Base-by-base conservation (phyloP, 805 yeast species). In the Deakozyma indianensis region DNA sequence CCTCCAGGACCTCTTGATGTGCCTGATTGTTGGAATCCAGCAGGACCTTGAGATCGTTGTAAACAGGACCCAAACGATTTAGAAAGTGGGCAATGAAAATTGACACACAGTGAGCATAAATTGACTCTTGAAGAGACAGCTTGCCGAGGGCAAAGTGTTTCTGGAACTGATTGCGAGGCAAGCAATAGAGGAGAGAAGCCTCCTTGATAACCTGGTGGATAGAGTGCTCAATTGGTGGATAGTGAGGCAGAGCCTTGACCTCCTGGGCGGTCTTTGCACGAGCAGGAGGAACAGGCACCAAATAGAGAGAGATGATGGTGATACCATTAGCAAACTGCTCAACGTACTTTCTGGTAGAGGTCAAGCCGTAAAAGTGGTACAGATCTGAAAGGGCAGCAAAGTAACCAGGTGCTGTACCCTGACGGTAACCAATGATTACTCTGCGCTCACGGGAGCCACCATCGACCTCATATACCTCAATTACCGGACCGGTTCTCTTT, bases 81-180 rank as follows among this genome's bases (percentile, higher is more conserved):
- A 90, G 74, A 68, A 90, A 92, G 65, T 92, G 97, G 28, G 94
- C 81, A 43, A 86, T 94, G 60, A 92, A 90, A 50, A 86, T 83
- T 41, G 83, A 81, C 56, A 90, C 95, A 63, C 87, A 82, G 63
- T 90, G 97, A 41, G 96, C 94, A 61, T 92, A 92, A 47, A 87
- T 80, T 41, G 88, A 78, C 66, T 92, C 98, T 66, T 90, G 97
- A 54, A 94, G 78, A 1, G 96, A 87, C 63, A 90, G 73, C 53
- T 78, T 78, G 45, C 90, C 82, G 43, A 69, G 62, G 50, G 81
- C 78, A 59, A 88, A 88, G 47, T 78, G 71, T 45, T 73, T 72
- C 54, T 78, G 79, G 70, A 88, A 90, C 54, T 77, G 71, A 58
- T 86, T 84, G 63, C 83, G 79, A 43, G 98, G 98, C 53, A 90